Evolutionary conservation across 108 stramenopile genomes (phyloP).

Genomic region (Cyclostephanos tholiformis): DNA sequence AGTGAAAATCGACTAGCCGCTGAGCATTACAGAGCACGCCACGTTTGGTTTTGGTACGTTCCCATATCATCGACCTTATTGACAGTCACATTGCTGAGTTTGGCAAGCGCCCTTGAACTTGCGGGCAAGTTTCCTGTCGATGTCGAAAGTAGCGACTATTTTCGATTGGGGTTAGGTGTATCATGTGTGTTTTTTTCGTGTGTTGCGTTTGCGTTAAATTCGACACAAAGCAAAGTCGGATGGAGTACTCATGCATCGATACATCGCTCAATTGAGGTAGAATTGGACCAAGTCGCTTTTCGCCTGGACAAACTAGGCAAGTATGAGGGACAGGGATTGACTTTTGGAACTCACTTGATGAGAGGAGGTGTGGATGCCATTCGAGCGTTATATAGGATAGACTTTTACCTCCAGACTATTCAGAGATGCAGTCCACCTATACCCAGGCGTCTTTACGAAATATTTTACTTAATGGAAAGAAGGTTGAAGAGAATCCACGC

Average conservation of each 20-base stretch:
- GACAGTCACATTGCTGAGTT: conserved; percentile 21
- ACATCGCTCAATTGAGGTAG: conserved; percentile 24
- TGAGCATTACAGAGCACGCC: conserved; percentile 39
- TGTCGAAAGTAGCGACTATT: too few relatives aligned
- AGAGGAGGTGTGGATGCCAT: conserved; percentile 31
- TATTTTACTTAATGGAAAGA: conserved; percentile 15
- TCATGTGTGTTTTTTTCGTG: conserved; percentile 22
- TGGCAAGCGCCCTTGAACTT: conserved; percentile 29
- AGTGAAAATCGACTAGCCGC: conserved; percentile 31
- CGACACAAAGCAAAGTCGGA: conserved; percentile 24
- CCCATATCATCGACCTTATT: conserved; percentile 38
- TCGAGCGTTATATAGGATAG: conserved; percentile 31
- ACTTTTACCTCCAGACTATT: conserved; percentile 34
- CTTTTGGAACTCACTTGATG: conserved; percentile 17
- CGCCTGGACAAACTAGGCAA: conserved; percentile 24
- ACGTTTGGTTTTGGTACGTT: conserved; percentile 43
- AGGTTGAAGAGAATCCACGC: conserved; percentile 26
- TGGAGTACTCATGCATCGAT: conserved; percentile 35
- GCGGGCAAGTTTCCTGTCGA: background rate
- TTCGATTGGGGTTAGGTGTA: conserved; percentile 10
- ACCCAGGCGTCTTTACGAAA: conserved; percentile 18
- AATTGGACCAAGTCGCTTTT: conserved; percentile 29
- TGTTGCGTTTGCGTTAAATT: conserved; percentile 25
- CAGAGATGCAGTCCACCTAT: conserved; percentile 30
- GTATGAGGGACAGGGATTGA: conserved; percentile 21